Base-by-base conservation (phyloP, 108 stramenopile genomes). In the Discostella stelligeroides region DNA sequence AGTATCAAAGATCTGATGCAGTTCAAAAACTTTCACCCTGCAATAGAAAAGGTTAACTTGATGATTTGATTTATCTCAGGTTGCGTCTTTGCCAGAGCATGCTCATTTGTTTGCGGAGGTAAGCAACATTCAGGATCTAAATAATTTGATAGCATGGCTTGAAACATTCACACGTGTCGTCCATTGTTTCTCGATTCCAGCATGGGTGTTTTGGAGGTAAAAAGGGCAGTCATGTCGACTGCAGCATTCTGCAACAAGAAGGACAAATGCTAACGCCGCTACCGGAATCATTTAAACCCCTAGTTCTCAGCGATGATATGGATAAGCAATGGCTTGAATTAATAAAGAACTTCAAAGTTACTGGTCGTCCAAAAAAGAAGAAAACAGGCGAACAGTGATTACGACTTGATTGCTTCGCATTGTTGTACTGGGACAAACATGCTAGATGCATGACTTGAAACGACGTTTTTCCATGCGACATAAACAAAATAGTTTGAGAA, bases 51-150 rank as follows among this genome's bases (percentile, higher is more conserved):
- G n/a, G n/a, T n/a, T n/a, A n/a, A n/a, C n/a, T n/a, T n/a, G n/a
- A n/a, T n/a, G n/a, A n/a, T n/a, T n/a, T n/a, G n/a, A 50, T 56
- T 59, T 66, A 46, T 71, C 71, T 24, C 50, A 38, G 34, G 82
- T 88, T 23, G 84, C 84, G 6, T 75, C 82, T 29, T 60, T 85
- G 48, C 83, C 84, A 20, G 54, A 84, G 40, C 87, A 88, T 73
- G 53, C 82, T 34, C 87, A 88, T 60, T 62, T 88, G 47, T 79
- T 88, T 27, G 68, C 80, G 11, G 87, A 88, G 72, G 72, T 73
- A 50, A 54, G 70, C 15, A 15, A 11, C 49, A 34, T 48, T 53
- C 47, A 15, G 17, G 13, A n/a, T n/a, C n/a, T 29, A 7, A 54
- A 30, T 53, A 13, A 53, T 28, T 29, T n/a, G n/a, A n/a, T n/a